Evolutionary conservation across 2,329 filamentous ascomycete species (phyloP), one percentile per base, ranked within the genome.

Genomic region (Elsinoe batatas): DNA sequence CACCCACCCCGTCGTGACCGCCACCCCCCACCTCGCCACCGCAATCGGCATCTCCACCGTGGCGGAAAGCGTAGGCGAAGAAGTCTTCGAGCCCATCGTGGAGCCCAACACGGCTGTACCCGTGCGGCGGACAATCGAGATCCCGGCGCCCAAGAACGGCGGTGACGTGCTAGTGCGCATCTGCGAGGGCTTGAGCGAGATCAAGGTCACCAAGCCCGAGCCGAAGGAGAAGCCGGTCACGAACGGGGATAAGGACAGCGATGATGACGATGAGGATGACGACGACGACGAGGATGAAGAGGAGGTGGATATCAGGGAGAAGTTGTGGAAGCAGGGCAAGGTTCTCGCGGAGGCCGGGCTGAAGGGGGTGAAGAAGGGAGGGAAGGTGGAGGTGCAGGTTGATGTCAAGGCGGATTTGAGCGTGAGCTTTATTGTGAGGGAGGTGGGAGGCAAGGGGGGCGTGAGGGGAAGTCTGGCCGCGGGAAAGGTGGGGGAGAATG

Each of bases 1-100:
- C 60, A 95, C 90, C 47, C 91, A 98, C 77, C 85, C 93, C 53
- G 88, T 90, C 68, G 90, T 98, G 61, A 96, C 91, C 33, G 91
- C 91, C 13, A 90, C 94, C 53, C 89, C 90, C 64, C 93, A 98
- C 76, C 84, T 95, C 60, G 79, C 82, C 64, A 87, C 91, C 68
- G 87, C 91, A 60, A 87, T 98, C 60, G 93, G 93, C 69, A 86
- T 97, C 54, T 79, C 95, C 60, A 81, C 84, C 63, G 74, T 81
- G 57, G 75, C 76, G 12, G 78, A 75, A 38, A 76, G 83, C 49
- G 78, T 78, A 49, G 73, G 73, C 42, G 77, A 81, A 58, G 83
- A 87, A 61, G 75, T 82, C 58, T 96, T 97, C 75, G 82, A 83
- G 47, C 84, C 89, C 58, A 80, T 98, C 64, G 80, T 98, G 60